Percentiles rank a stretch among this genome's conserved stretches.
These are phyloP conservation scores for Nicotiana sylvestris DNA, from an alignment of 257 asterid genomes.

Conservation along the genomic window DNA sequence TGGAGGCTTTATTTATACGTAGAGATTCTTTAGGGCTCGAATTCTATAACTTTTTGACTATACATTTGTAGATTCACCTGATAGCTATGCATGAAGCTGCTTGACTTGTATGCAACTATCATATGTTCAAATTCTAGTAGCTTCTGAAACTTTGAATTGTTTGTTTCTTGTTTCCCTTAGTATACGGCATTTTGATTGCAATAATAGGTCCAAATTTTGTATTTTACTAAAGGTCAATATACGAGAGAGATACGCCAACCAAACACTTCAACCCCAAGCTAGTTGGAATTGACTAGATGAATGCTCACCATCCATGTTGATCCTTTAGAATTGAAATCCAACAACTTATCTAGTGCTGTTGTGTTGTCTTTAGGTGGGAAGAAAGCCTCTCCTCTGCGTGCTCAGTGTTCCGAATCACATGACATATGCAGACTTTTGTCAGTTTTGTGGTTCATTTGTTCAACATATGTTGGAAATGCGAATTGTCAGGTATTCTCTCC, in stretches of 20 bases:
- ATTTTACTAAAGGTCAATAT: background rate
- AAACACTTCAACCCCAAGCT: background rate
- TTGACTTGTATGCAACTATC: background rate
- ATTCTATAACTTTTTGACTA: background rate
- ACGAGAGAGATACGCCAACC: background rate
- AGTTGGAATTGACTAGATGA: background rate
- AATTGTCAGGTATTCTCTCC: slow-evolving; percentile 61
- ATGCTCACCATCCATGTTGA: background rate
- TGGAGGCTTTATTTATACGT: no score
- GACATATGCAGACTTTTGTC: slow-evolving; percentile 94
- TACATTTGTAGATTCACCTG: background rate
- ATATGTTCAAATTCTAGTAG: background rate
- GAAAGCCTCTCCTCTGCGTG: slow-evolving; percentile 85
- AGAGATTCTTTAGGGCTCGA: background rate
- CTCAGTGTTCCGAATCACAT: slow-evolving; percentile 93
- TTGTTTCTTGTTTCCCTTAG: background rate
- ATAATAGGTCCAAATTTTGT: background rate
- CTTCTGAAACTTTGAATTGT: background rate
- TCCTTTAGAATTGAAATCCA: background rate
- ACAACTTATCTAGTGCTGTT: background rate
- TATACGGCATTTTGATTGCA: background rate
- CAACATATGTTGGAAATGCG: slow-evolving; percentile 87
- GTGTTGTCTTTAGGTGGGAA: slow-evolving; percentile 50
- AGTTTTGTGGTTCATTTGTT: slow-evolving; percentile 87
- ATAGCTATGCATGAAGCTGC: background rate